These are phyloP conservation scores for Salvia rosmarinus DNA, from an alignment of 257 asterid species.

Conservation along the genomic window DNA sequence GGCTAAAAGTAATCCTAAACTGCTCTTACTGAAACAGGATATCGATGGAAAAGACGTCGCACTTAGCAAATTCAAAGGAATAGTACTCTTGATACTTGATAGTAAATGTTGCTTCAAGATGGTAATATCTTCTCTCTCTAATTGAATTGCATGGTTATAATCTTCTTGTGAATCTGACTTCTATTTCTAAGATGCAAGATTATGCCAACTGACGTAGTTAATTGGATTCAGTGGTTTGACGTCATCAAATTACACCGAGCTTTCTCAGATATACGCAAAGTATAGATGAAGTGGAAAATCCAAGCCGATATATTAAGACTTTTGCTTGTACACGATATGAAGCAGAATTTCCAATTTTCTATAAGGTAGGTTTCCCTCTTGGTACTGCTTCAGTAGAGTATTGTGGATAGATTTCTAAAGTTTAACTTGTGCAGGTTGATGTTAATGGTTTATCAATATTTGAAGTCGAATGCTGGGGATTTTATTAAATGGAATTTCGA, in stretches of 20 bases:
- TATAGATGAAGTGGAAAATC: too few relatives aligned
- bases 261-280: constrained; percentile 71
- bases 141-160: background rate
- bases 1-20: background rate
- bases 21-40: constrained; percentile 55
- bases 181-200: constrained; percentile 10
- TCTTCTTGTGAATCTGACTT: constrained; percentile 17
- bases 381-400: background rate
- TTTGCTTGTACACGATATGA: constrained; percentile 84
- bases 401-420: constrained; percentile 23
- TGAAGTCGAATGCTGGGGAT: constrained; percentile 84
- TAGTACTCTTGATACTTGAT: constrained; percentile 69
- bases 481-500: constrained; percentile 94
- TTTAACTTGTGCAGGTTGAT: constrained; percentile 64
- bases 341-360: constrained; percentile 93
- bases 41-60: constrained; percentile 78
- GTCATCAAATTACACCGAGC: constrained; percentile 84
- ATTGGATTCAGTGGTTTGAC: constrained; percentile 80
- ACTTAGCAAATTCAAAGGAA: constrained; percentile 81
- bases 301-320: constrained; percentile 79
- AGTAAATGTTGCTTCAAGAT: constrained; percentile 94
- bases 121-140: constrained; percentile 49
- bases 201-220: constrained; percentile 38
- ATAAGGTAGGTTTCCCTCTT: constrained; percentile 56
- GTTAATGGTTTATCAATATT: constrained; percentile 88